A percentile compares a stretch with the other conserved stretches of the same genome.
phyloP scores from a whole-genome alignment of 129 eudicot species.

The Daucus carota region DNA sequence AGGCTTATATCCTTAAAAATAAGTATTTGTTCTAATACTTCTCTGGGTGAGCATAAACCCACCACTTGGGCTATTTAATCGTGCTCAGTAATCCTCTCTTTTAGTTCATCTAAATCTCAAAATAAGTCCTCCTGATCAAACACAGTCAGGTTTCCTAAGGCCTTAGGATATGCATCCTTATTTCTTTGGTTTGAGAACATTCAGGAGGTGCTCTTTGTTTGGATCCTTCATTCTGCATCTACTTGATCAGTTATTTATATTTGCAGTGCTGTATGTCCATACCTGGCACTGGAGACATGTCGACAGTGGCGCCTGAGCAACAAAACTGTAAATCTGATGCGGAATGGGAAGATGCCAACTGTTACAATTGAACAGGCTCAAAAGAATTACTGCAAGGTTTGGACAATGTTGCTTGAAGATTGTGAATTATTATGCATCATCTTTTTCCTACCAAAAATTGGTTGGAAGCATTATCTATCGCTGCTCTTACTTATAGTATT shows the following conservation, averaged over 20 bases:
- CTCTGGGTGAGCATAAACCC: too few relatives aligned
- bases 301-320: slow-evolving; percentile 98
- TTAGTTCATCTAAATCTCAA: neutral
- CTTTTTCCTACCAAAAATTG: neutral
- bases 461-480: neutral
- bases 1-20: too few relatives aligned
- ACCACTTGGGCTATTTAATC: too few relatives aligned
- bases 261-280: slow-evolving; percentile 94
- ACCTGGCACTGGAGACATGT: slow-evolving; percentile 96
- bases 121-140: neutral
- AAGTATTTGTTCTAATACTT: too few relatives aligned
- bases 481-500: neutral
- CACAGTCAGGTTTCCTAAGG: neutral
- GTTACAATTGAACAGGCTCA: slow-evolving; percentile 99
- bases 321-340: slow-evolving; percentile 89
- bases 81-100: neutral
- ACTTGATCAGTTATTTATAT: neutral
- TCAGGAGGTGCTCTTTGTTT: neutral
- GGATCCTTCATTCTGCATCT: neutral
- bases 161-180: neutral
- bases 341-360: slow-evolving; percentile 95
- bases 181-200: neutral
- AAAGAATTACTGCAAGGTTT: slow-evolving; percentile 90
- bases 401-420: slow-evolving; percentile 8
- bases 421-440: neutral